Base-by-base conservation (phyloP, 495 filamentous ascomycete species). In the Chaetomium fimeti region DNA sequence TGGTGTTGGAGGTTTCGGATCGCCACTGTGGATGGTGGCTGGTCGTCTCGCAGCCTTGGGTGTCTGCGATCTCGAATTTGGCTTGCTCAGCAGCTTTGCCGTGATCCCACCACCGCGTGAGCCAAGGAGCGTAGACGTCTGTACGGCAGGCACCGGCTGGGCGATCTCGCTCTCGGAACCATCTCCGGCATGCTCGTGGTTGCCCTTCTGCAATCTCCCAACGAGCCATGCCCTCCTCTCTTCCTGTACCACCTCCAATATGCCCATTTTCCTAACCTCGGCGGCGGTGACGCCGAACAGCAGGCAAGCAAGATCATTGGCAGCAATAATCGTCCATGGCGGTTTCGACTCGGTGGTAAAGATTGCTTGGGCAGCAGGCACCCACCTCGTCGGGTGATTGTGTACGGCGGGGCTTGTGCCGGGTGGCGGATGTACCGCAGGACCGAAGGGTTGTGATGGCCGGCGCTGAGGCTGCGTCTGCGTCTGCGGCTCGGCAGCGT, bases 271-370 rank as follows among this genome's bases (percentile, higher is more conserved):
- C 32, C 91, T 87, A 40, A 98, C 89, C 76, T 98, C 94, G 11
- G 91, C 89, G 71, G 92, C 91, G 6, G 93, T 95, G 29, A 98
- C 91, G 43, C 94, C 94, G 76, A 98, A 98, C 53, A 98, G 85
- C 28, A 98, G 82, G 76, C 94, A 98, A 18, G 95, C 93, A 40
- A 98, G 81, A 74, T 98, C 94, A 71, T 98, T 98, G n/a, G 94
- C 95, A 9, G 93, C 89, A 53, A 96, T 81, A 61, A 98, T 97
- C 3, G 93, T 98, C 90, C 92, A 98, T 5, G 94, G 95, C 12
- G 89, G 82, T 51, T 88, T 82, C 51, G 90, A 83, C 75, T 95
- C 90, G 18, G 94, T 98, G 20, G 93, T 92, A 71, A 98, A 98
- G 57, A 98, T 95, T 45, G 94, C 94, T 77, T 98, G 95, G 20